Conservation (phyloP, 768 basidiomycete genomes). For the Cubamyces sp. region DNA sequence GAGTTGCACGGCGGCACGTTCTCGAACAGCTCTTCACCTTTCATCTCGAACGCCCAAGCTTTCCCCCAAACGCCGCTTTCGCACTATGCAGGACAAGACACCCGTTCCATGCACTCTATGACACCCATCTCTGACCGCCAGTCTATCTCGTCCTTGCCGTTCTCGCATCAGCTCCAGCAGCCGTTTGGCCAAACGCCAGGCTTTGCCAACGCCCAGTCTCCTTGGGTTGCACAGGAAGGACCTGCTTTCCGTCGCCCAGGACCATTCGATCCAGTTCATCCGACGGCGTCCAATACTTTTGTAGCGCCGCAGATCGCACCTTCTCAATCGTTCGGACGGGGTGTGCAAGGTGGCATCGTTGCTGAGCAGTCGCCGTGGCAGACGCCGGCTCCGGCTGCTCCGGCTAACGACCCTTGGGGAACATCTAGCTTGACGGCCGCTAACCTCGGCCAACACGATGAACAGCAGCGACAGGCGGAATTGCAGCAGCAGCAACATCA, state of each 20-base stretch:
- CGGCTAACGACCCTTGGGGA: slow-evolving; percentile 52
- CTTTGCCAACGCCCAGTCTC: slow-evolving; percentile 20
- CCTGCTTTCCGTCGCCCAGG: slow-evolving; percentile 37
- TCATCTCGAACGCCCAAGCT: slow-evolving; percentile 24
- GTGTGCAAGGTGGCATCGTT: slow-evolving; percentile 15
- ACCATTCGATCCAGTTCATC: slow-evolving; percentile 49
- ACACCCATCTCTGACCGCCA: slow-evolving; percentile 31
- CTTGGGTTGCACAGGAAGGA: slow-evolving; percentile 28
- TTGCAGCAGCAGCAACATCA: slow-evolving; percentile 25
- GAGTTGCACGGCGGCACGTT: slow-evolving; percentile 23
- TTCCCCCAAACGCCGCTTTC: slow-evolving; percentile 28
- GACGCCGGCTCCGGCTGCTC: slow-evolving; percentile 45
- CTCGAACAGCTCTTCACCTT: slow-evolving; percentile 26
- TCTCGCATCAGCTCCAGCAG: slow-evolving; percentile 26
- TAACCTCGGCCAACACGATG: slow-evolving; percentile 63
- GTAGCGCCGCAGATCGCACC: slow-evolving; percentile 29
- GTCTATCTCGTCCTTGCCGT: slow-evolving; percentile 14
- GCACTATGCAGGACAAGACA: slow-evolving; percentile 24
- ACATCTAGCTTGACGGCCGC: slow-evolving; percentile 58
- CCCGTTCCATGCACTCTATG: slow-evolving; percentile 28
- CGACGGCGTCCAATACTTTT: slow-evolving; percentile 44
- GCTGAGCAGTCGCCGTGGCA: slow-evolving; percentile 61
- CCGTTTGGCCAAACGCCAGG: slow-evolving; percentile 23
- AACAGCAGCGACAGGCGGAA: slow-evolving; percentile 48
- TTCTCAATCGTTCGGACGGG: slow-evolving; percentile 24